Evolutionary conservation across 2,329 filamentous ascomycete species (phyloP), one percentile per base, ranked within the genome.

Genomic region (Chlorencoelia australis): DNA sequence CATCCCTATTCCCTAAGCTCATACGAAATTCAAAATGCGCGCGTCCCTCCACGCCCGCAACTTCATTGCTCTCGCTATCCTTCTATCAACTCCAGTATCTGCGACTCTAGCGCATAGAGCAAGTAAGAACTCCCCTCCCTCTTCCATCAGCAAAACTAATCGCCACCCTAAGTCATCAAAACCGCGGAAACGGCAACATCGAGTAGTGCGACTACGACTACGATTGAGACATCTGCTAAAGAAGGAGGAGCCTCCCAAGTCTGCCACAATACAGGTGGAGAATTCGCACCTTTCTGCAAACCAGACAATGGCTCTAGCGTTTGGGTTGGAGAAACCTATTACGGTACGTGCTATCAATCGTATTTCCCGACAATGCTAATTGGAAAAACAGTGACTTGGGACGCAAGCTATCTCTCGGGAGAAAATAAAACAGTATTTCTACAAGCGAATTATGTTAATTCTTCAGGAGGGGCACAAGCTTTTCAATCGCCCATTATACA

Each of bases 341-440:
- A 56, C 40, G 45, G 52, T 55, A 43, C 9, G 24, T 22, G 14
- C 10, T 17, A 3, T 18, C 9, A 25, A 11, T 7, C 7, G 2
- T 11, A 24, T 8, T n/a, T 31, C 3, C 34, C 43, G 17, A 41
- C 17, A 15, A 1, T 7, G 6, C 13, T 36, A 8, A 15, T 19
- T 39, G 16, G 35, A n/a, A 29, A 9, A 10, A 7, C n/a, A 55
- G 51, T 55, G 18, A 56, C 52, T 7, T 56, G 53, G 53, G 52
- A 56, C 25, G 42, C 45, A 4, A 42, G 32, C 14, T 53, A 41
- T 33, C 51, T 50, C 22, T 19, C 43, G 5, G 19, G 35, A 13
- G 46, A 43, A 26, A 56, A 56, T 25, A 35, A 41, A 4, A 46
- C 48, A 2, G 40, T 54, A n/a, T 32, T 49, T 5, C 30, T 56